These are phyloP conservation scores for Aspergillus piperis DNA, from an alignment of 2,329 filamentous ascomycete species.

Conservation along the genomic window DNA sequence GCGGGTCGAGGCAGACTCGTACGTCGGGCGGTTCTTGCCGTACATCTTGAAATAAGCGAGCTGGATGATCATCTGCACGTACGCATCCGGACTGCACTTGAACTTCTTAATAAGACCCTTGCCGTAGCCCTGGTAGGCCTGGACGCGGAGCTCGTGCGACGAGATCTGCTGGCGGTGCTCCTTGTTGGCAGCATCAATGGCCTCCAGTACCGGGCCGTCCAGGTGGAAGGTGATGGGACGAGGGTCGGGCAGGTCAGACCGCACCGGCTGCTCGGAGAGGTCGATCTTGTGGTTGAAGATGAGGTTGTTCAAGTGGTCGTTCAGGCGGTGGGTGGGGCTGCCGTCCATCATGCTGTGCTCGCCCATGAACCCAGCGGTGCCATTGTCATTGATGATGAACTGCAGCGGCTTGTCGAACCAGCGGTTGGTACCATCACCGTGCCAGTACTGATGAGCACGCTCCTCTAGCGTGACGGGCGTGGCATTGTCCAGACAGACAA, in stretches of 20 bases:
- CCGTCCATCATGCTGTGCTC: conserved; percentile 99
- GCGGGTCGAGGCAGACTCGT: conserved; percentile 92
- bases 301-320: conserved; percentile 87
- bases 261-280: conserved; percentile 74
- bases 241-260: conserved; percentile 83
- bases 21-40: conserved; percentile 94
- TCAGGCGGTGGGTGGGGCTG: conserved; percentile 91
- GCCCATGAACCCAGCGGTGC: conserved; percentile 94
- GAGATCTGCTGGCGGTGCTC: conserved; percentile 82
- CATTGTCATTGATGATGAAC: conserved; percentile 98
- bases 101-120: conserved; percentile 99
- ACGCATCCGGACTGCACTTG: conserved; percentile 95
- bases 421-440: conserved; percentile 90
- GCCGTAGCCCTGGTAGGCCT: conserved; percentile 95
- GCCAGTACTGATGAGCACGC: conserved; percentile 95
- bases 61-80: conserved; percentile 98
- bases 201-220: conserved; percentile 69
- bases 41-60: conserved; percentile 99
- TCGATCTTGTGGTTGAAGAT: conserved; percentile 96
- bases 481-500: conserved; percentile 91
- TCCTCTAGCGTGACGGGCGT: conserved; percentile 91
- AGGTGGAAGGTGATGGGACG: conserved; percentile 75
- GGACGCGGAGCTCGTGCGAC: conserved; percentile 86
- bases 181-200: conserved; percentile 74
- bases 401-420: conserved; percentile 99